Evolutionary conservation across 495 filamentous ascomycete species (phyloP).

Genomic region (Xylaria venustula): DNA sequence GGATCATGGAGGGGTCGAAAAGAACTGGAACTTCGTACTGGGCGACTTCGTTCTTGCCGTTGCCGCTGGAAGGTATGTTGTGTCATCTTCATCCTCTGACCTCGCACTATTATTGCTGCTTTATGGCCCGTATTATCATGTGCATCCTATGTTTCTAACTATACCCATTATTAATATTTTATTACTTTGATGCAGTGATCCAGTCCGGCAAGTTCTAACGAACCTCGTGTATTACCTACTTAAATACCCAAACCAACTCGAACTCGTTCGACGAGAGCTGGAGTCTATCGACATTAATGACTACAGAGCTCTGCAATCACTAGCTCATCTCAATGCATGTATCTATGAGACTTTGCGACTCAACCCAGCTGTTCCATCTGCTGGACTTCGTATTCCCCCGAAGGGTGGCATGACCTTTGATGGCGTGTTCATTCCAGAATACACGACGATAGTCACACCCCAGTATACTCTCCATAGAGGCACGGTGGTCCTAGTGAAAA

Average conservation of each 20-base stretch:
- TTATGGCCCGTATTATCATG: no score
- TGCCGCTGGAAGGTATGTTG: neutral
- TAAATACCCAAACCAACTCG: neutral
- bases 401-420: neutral
- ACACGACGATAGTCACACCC: neutral
- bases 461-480: neutral
- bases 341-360: neutral
- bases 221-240: neutral
- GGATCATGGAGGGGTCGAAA: neutral
- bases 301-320: neutral
- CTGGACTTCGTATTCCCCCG: neutral
- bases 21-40: neutral
- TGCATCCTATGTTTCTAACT: no score
- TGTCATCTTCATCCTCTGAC: neutral
- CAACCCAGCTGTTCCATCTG: neutral
- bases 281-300: neutral
- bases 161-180: no score
- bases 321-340: neutral
- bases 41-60: neutral
- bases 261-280: neutral
- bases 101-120: neutral
- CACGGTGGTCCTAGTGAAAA: neutral
- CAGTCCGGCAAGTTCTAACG: neutral
- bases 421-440: neutral
- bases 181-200: neutral